phyloP scores from a whole-genome alignment of 225 moss, liverwort and hornwort species.

The Neckera pumila region DNA sequence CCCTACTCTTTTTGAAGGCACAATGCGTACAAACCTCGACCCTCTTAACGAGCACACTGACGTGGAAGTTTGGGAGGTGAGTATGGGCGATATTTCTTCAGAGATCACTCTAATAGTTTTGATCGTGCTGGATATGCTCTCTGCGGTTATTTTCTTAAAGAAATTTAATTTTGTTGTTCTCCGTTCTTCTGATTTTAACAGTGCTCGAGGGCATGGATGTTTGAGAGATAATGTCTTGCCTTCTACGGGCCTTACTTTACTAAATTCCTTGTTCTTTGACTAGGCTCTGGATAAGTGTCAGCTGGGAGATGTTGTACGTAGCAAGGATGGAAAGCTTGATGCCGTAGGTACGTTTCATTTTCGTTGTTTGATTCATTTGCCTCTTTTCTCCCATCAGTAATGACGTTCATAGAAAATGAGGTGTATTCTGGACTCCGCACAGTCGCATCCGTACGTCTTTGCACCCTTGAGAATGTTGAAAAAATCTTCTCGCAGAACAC shows the following conservation, averaged over 20 bases:
- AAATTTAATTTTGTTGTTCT: background rate
- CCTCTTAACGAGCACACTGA: constrained; percentile 62
- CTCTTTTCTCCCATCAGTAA: background rate
- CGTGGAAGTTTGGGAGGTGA: constrained; percentile 75
- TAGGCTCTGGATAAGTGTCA: constrained; percentile 70
- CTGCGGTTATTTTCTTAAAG: background rate
- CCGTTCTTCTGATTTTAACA: background rate
- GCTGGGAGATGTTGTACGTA: constrained; percentile 48
- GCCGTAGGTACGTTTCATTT: constrained; percentile 32
- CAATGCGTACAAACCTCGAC: constrained; percentile 69
- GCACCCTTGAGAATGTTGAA: background rate
- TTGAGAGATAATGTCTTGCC: background rate
- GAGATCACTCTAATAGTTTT: background rate
- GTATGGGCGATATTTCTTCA: background rate
- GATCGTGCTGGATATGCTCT: background rate
- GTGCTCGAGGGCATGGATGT: background rate
- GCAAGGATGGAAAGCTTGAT: constrained; percentile 66
- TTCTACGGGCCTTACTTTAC: background rate
- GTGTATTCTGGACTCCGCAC: background rate
- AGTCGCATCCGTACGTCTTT: background rate
- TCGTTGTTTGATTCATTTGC: background rate
- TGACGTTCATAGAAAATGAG: background rate
- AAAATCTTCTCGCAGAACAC: background rate
- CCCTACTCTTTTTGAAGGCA: constrained; percentile 86
- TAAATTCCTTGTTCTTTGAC: background rate